These are phyloP conservation scores for Fusarium humuli DNA, from an alignment of 2,329 filamentous ascomycete species.

Conservation along the genomic window DNA sequence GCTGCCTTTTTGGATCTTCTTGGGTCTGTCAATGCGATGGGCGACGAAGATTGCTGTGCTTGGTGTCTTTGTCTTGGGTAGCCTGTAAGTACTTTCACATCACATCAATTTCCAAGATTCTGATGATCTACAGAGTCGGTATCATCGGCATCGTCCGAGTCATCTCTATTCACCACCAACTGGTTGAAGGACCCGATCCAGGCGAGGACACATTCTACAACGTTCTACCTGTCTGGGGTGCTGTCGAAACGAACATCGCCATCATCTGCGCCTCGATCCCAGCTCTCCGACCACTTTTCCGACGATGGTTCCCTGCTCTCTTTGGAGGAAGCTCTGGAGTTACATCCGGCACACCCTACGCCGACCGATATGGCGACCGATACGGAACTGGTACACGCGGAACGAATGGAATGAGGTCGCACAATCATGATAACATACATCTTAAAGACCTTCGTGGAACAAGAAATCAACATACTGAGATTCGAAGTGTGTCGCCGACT, in stretches of 20 bases:
- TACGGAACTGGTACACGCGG: constrained; percentile 34
- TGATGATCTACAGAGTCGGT: constrained; percentile 45
- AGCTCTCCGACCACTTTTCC: constrained; percentile 52
- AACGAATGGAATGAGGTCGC: constrained; percentile 33
- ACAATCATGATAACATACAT: constrained; percentile 28
- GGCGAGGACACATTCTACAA: constrained; percentile 41
- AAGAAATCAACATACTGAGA: constrained; percentile 48
- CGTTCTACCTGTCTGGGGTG: constrained; percentile 51
- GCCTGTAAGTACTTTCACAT: constrained; percentile 45
- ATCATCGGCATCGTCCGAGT: constrained; percentile 50
- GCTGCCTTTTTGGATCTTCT: constrained; percentile 56
- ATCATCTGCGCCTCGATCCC: constrained; percentile 52
- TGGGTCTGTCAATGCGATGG: constrained; percentile 53
- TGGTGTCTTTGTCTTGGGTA: constrained; percentile 54
- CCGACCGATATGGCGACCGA: constrained; percentile 20
- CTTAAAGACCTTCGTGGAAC: constrained; percentile 37
- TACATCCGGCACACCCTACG: constrained; percentile 21
- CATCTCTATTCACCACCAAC: constrained; percentile 44
- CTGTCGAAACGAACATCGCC: constrained; percentile 53
- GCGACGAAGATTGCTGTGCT: constrained; percentile 55
- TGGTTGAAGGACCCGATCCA: constrained; percentile 41
- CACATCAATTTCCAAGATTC: not conserved
- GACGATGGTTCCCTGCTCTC: constrained; percentile 49
- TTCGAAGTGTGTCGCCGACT: constrained; percentile 50
- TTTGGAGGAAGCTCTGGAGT: constrained; percentile 39